Evolutionary conservation across 2,329 filamentous ascomycete genomes (phyloP), one percentile per base, ranked within the genome.

Genomic region (Curvularia spicifera): DNA sequence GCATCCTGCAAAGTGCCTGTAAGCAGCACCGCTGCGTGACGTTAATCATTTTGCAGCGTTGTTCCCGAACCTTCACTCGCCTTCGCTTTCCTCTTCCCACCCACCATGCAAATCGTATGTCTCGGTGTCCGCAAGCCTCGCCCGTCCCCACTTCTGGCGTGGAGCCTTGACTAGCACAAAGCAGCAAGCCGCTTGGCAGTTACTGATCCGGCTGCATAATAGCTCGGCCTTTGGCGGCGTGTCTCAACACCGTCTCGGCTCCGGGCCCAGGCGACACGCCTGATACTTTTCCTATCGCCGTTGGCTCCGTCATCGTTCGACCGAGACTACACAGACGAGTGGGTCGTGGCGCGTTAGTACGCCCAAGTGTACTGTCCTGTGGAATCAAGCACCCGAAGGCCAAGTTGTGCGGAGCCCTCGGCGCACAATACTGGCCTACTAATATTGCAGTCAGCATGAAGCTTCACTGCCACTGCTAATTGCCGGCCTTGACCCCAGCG

Each of bases 151-250:
- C 54, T 43, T 26, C 9, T n/a, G 51, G 24, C 29, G 26, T 37
- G 22, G 18, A 43, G 29, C 39, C 9, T 46, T 31, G 44, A 39
- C 58, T 46, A 56, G 40, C 45, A 49, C 56, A 49, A 53, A 48
- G 47, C 56, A 48, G 47, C 56, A 54, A 56, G 57, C 24, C 42
- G 53, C 58, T 53, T 57, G 44, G 51, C 40, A 51, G 50, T 43
- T n/a, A 52, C 56, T 53, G 60, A 65, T 62, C 64, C 59, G 51
- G 55, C 52, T 35, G 63, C 61, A 63, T 56, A 40, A 63, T 56
- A 40, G 52, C 37, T 35, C 53, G 20, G 53, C 49, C 53, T 39
- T 59, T 29, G 46, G 39, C 48, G 49, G 43, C 53, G 53, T 44
- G 47, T 59, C 57, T 59, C 57, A 59, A 59, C 51, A 56, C 56